Percentiles rank a stretch among this genome's conserved stretches.
Conservation (phyloP, 768 basidiomycete genomes). For the Leccinum barrowsii region DNA sequence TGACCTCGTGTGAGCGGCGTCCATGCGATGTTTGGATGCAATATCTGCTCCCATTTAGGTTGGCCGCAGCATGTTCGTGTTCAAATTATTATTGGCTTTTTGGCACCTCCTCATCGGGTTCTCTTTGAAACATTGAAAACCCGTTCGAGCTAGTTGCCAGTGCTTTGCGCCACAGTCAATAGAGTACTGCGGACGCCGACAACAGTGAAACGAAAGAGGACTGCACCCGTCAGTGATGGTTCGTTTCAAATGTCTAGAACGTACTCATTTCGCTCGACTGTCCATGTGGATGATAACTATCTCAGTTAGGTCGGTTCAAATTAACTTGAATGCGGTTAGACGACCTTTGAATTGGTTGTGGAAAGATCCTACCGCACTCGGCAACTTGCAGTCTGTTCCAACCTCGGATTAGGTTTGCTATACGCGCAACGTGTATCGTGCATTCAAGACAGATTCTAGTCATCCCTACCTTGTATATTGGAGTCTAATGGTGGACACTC, state of each 20-base stretch:
- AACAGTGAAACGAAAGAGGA: not conserved
- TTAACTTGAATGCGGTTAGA: not conserved
- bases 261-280: not conserved
- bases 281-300: slow-evolving; percentile 4
- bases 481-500: no score
- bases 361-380: not conserved
- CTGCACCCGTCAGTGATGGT: not conserved
- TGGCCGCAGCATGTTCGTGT: no score
- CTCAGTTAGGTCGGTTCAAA: not conserved
- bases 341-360: not conserved
- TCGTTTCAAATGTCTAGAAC: slow-evolving; percentile 9
- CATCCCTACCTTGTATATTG: no score
- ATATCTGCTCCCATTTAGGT: not conserved
- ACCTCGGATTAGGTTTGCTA: no score
- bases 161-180: not conserved
- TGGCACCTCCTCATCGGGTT: no score
- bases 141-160: not conserved
- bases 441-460: no score
- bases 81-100: no score
- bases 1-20: not conserved
- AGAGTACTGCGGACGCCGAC: not conserved
- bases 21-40: not conserved
- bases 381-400: not conserved
- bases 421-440: no score
- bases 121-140: not conserved